Evolutionary conservation across 2,329 filamentous ascomycete genomes (phyloP).

Genomic region (Fusarium sp.): DNA sequence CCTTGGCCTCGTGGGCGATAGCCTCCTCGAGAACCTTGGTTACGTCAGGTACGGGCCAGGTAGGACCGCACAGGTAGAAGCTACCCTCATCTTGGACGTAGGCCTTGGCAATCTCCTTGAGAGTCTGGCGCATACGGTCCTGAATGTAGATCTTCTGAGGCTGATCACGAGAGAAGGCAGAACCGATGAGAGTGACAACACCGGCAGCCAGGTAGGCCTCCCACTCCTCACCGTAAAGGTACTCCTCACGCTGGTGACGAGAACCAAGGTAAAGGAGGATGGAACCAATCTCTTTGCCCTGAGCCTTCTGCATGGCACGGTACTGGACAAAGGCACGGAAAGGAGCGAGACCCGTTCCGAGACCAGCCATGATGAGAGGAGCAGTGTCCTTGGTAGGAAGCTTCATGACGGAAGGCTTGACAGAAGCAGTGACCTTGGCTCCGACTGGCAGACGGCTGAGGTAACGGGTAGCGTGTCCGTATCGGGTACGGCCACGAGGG

Average conservation of each 20-base stretch:
- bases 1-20: slow-evolving; percentile 79
- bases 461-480: slow-evolving; percentile 93
- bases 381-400: slow-evolving; percentile 88
- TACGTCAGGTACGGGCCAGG: slow-evolving; percentile 98
- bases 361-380: slow-evolving; percentile 97
- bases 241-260: slow-evolving; percentile 97
- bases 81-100: slow-evolving; percentile 89
- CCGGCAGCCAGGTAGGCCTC: slow-evolving; percentile 96
- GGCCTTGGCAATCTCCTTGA: slow-evolving; percentile 83
- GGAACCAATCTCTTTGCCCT: slow-evolving; percentile 92
- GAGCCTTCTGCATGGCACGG: slow-evolving; percentile 96
- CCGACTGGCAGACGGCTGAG: slow-evolving; percentile 81
- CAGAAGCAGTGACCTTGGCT: slow-evolving; percentile 84
- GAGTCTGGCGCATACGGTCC: slow-evolving; percentile 92
- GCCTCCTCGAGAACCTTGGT: slow-evolving; percentile 94
- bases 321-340: slow-evolving; percentile 99
- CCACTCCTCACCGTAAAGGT: slow-evolving; percentile 99
- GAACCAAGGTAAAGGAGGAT: slow-evolving; percentile 97
- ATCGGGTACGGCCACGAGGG: slow-evolving; percentile 84
- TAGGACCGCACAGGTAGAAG: slow-evolving; percentile 98
- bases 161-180: slow-evolving; percentile 96
- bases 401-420: slow-evolving; percentile 99
- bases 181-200: slow-evolving; percentile 91
- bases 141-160: slow-evolving; percentile 99
- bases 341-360: slow-evolving; percentile 97